A percentile compares a stretch with the other conserved stretches of the same genome.
These are phyloP conservation scores for Aspergillus sp. DNA, from an alignment of 2,329 filamentous ascomycete species.

Conservation along the genomic window DNA sequence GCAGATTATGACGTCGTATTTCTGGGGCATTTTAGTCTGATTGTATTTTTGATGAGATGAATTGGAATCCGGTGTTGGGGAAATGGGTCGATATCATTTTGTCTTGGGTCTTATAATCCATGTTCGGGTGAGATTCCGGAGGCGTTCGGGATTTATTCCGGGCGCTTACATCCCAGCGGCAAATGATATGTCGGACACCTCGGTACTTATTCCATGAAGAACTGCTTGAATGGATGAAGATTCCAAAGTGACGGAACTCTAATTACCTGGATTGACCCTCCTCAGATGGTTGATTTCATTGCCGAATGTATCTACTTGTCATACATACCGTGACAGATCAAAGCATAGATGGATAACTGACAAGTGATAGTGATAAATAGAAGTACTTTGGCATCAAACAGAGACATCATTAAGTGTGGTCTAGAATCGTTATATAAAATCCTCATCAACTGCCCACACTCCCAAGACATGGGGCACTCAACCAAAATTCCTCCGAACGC, in stretches of 20 bases:
- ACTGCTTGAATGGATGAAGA: not conserved
- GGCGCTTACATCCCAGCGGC: too few relatives aligned
- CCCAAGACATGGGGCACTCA: conserved; percentile 9
- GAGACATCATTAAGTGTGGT: conserved; percentile 26
- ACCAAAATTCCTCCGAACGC: conserved; percentile 23
- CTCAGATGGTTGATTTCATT: too few relatives aligned
- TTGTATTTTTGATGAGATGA: not conserved
- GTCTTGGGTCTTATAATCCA: conserved; percentile 1
- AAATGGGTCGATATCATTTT: not conserved
- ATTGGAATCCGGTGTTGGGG: not conserved
- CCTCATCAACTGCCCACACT: conserved; percentile 12
- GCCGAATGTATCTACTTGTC: too few relatives aligned
- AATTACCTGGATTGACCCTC: too few relatives aligned
- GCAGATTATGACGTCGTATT: conserved; percentile 54
- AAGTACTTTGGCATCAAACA: conserved; percentile 1
- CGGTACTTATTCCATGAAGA: too few relatives aligned
- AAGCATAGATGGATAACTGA: not conserved
- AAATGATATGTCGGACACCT: too few relatives aligned
- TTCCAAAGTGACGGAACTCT: not conserved
- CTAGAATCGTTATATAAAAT: conserved; percentile 33
- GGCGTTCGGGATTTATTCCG: not conserved
- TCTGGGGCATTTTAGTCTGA: conserved; percentile 10
- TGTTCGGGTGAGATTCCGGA: not conserved
- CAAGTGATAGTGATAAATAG: not conserved
- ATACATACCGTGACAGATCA: too few relatives aligned